phyloP scores from a whole-genome alignment of 371 early-diverging fungal genomes.

The Apophysomyces variabilis region DNA sequence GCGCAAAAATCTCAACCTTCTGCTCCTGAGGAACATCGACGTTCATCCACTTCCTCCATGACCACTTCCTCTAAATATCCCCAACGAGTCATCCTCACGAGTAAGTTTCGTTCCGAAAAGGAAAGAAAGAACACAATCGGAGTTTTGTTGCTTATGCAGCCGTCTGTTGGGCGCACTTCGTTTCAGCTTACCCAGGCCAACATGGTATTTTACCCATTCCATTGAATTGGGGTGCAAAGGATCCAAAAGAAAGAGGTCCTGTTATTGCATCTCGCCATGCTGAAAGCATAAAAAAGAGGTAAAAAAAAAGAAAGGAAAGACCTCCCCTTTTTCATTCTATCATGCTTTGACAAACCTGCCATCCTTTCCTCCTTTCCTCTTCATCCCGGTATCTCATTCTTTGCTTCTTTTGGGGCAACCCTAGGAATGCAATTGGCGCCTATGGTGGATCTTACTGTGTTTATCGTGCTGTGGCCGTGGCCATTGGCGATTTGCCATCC shows the following conservation, averaged over 20 bases:
- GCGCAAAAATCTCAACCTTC: not conserved
- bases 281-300: conserved; percentile 77
- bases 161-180: not conserved
- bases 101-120: conserved; percentile 28
- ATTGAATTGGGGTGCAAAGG: conserved; percentile 82
- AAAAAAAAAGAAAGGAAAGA: conserved; percentile 3
- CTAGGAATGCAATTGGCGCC: conserved; percentile 91
- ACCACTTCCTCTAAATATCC: conserved; percentile 32
- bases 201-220: conserved; percentile 85
- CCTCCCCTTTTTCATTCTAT: no score
- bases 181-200: conserved; percentile 82
- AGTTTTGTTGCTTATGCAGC: not conserved
- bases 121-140: not conserved
- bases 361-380: no score
- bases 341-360: no score
- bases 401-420: not conserved
- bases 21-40: not conserved
- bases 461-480: conserved; percentile 92
- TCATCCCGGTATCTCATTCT: conserved; percentile 3
- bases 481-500: conserved; percentile 86
- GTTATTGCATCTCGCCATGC: conserved; percentile 86
- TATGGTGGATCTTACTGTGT: conserved; percentile 95
- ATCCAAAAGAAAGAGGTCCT: conserved; percentile 83
- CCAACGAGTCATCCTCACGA: conserved; percentile 53
- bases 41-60: conserved; percentile 9